Evolutionary conservation across 352 stramenopile species (phyloP), one percentile per base, ranked within the genome.

Genomic region (Phytophthora aleatoria): DNA sequence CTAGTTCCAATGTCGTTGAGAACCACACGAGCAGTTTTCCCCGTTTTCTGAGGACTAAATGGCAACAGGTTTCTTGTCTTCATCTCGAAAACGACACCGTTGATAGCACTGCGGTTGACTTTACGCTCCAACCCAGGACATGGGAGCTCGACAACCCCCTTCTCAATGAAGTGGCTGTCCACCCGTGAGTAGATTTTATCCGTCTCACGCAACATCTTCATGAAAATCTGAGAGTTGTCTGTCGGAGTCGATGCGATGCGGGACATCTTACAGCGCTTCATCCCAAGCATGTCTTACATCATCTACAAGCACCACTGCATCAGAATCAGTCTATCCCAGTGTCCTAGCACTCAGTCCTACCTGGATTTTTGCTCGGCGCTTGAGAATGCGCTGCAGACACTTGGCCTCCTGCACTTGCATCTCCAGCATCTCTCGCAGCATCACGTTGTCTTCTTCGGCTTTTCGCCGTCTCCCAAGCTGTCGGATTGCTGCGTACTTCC

Each of bases 341-440:
- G 16, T 20, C 16, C n/a, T 3, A 0, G 20, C 33, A 35, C 12
- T 27, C 10, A 42, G 1, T 57, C 38, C 24, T 61, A 74, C 57
- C 44, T 75, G 55, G 48, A 66, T 70, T 50, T 69, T 71, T 0
- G 50, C 61, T 31, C 67, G 69, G 0, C 69, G 69, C 26, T 68
- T 71, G 10, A 76, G 50, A 42, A 70, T 70, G 10, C 69, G 64
- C 38, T 72, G 64, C 24, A 76, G 50, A 28, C 68, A 73, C 54
- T 66, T 76, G 13, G 63, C 54, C 3, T 67, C 43, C 24, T 66
- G 57, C 20, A 69, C 45, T 48, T 78, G 70, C 36, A 67, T 35
- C 6, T 67, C 67, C 5, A 78, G 16, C 36, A 73, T 66, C 1
- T 62, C 41, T 7, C 61, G 62, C 3, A 78, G 38, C 8, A 30